Percentiles rank a stretch among this genome's conserved stretches.
phyloP scores from a whole-genome alignment of 768 basidiomycete species.

The Cystoderma amianthinum region DNA sequence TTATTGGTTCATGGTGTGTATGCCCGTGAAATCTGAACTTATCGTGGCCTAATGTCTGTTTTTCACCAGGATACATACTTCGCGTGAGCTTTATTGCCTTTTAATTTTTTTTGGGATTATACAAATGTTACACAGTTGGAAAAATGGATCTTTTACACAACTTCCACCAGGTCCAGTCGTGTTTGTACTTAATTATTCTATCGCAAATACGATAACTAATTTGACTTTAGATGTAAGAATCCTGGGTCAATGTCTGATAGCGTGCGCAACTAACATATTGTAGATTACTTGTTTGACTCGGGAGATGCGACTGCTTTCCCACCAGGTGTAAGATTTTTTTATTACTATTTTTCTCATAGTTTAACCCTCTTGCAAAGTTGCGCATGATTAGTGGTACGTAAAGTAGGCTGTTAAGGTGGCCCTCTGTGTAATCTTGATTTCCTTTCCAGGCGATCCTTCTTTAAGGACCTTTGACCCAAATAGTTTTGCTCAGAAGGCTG shows the following conservation, averaged over 20 bases:
- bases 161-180: conserved; percentile 36
- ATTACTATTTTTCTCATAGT: conserved; percentile 1
- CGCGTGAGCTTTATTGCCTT: too few species aligned
- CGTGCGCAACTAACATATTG: neutral
- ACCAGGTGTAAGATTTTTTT: conserved; percentile 24
- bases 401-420: too few species aligned
- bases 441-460: conserved; percentile 19
- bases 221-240: neutral
- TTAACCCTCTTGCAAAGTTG: conserved; percentile 19
- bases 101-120: too few species aligned
- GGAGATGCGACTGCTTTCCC: conserved; percentile 33
- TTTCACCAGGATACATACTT: too few species aligned
- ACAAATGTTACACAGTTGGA: conserved; percentile 37
- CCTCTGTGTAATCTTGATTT: neutral
- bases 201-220: neutral
- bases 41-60: too few species aligned
- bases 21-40: too few species aligned
- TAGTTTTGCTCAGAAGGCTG: conserved; percentile 26
- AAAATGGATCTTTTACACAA: conserved; percentile 39
- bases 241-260: neutral
- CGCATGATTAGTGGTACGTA: conserved; percentile 33
- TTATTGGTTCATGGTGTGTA: conserved; percentile 47
- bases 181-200: conserved; percentile 18
- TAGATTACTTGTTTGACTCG: conserved; percentile 26
- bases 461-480: conserved; percentile 28